These are phyloP conservation scores for Apocynum venetum DNA, from an alignment of 257 asterid species.

Conservation along the genomic window DNA sequence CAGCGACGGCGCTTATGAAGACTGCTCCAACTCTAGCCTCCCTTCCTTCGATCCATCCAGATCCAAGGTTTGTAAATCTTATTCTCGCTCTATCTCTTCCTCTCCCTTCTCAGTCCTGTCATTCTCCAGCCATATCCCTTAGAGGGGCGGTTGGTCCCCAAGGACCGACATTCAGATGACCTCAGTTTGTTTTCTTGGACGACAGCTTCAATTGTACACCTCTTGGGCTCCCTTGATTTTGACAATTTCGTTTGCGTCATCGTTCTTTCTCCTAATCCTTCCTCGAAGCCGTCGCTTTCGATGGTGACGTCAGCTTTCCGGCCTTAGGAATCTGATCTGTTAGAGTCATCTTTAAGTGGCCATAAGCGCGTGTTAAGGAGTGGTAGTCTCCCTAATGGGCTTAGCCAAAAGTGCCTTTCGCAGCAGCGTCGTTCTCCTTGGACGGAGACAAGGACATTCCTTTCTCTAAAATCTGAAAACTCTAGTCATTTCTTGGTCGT, in stretches of 20 bases:
- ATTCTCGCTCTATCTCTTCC: conserved; percentile 1
- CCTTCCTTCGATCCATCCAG: conserved; percentile 32
- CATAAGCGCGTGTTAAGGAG: background rate
- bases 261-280: background rate
- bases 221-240: background rate
- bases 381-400: background rate
- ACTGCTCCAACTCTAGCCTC: conserved; percentile 22
- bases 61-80: conserved; percentile 34
- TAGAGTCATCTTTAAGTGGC: background rate
- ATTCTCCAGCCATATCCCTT: background rate
- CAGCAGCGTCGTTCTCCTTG: background rate
- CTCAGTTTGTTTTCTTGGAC: background rate
- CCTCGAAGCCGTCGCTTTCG: background rate
- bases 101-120: background rate
- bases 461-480: background rate
- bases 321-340: conserved; percentile 6
- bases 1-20: conserved; percentile 30
- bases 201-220: background rate
- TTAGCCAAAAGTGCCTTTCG: background rate
- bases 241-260: background rate
- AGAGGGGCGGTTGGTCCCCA: background rate
- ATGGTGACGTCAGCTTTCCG: conserved; percentile 3
- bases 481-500: background rate
- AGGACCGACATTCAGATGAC: background rate
- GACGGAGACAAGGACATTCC: conserved; percentile 1